phyloP scores from a whole-genome alignment of 2,329 filamentous ascomycete species.

The Chaetomium olivaceum region DNA sequence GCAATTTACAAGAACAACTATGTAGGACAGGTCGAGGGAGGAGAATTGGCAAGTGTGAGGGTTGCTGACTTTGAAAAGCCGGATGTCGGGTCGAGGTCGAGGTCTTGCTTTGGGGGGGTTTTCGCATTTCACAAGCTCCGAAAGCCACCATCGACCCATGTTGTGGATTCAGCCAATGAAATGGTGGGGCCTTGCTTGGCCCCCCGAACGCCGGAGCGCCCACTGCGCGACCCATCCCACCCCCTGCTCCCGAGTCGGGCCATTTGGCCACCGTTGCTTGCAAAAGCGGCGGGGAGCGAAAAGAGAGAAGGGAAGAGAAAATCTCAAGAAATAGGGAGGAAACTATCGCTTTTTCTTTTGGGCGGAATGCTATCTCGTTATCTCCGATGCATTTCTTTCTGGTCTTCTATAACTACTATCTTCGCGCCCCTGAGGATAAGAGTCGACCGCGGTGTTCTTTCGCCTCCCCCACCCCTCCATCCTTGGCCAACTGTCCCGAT shows the following conservation, averaged over 20 bases:
- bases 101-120: slow-evolving; percentile 21
- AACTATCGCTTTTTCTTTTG: neutral
- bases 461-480: slow-evolving; percentile 5
- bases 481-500: slow-evolving; percentile 18
- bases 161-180: slow-evolving; percentile 18
- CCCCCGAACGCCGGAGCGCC: slow-evolving; percentile 25
- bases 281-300: neutral
- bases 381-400: neutral
- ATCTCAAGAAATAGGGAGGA: neutral
- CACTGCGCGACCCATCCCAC: slow-evolving; percentile 18
- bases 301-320: neutral
- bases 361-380: neutral
- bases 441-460: neutral
- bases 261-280: neutral
- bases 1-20: slow-evolving; percentile 4
- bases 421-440: too few species aligned
- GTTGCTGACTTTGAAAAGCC: slow-evolving; percentile 15
- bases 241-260: neutral
- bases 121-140: slow-evolving; percentile 30
- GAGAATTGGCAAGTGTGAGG: slow-evolving; percentile 29
- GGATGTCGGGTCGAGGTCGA: slow-evolving; percentile 18
- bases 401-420: too few species aligned
- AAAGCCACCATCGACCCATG: slow-evolving; percentile 21
- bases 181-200: neutral
- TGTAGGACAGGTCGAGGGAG: slow-evolving; percentile 34